phyloP scores from a whole-genome alignment of 352 stramenopile genomes.

The Phytophthora pini region DNA sequence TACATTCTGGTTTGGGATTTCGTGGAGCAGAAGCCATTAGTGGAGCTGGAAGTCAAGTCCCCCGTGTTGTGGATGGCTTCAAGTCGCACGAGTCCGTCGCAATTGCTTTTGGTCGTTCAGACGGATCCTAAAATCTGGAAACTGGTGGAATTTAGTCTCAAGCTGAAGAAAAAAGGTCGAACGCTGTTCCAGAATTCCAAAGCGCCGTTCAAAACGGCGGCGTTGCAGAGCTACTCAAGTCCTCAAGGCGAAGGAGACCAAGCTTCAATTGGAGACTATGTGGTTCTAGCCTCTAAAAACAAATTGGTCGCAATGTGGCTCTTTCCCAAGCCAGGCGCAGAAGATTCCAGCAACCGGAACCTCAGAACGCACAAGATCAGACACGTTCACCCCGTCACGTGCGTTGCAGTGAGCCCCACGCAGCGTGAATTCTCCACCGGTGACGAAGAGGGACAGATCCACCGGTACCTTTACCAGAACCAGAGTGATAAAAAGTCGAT shows the following conservation, averaged over 20 bases:
- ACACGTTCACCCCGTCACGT: slow-evolving; percentile 64
- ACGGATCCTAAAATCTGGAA: slow-evolving; percentile 40
- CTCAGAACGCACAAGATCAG: slow-evolving; percentile 49
- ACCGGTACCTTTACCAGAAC: slow-evolving; percentile 45
- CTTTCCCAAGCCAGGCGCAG: slow-evolving; percentile 31
- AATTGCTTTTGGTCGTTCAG: slow-evolving; percentile 67
- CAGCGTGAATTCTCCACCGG: slow-evolving; percentile 70
- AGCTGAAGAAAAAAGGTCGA: slow-evolving; percentile 60
- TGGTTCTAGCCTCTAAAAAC: slow-evolving; percentile 50
- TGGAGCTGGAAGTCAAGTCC: slow-evolving; percentile 55
- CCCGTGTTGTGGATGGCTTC: slow-evolving; percentile 77
- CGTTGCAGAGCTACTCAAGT: slow-evolving; percentile 60
- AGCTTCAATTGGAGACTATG: slow-evolving; percentile 48
- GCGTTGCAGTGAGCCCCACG: slow-evolving; percentile 59
- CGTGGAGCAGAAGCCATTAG: slow-evolving; percentile 67
- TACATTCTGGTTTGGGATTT: slow-evolving; percentile 81
- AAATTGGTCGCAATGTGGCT: slow-evolving; percentile 54
- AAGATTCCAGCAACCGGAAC: slow-evolving; percentile 29
- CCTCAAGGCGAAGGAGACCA: slow-evolving; percentile 4
- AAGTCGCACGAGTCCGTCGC: slow-evolving; percentile 59
- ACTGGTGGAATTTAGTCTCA: slow-evolving; percentile 77
- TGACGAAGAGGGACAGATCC: slow-evolving; percentile 71
- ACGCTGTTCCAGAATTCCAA: slow-evolving; percentile 59
- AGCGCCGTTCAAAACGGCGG: slow-evolving; percentile 51
- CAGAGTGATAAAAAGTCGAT: neutral